A percentile compares a stretch with the other conserved stretches of the same genome.
These are phyloP conservation scores for Dispira simplex DNA, from an alignment of 192 early-diverging fungal species.

Conservation along the genomic window DNA sequence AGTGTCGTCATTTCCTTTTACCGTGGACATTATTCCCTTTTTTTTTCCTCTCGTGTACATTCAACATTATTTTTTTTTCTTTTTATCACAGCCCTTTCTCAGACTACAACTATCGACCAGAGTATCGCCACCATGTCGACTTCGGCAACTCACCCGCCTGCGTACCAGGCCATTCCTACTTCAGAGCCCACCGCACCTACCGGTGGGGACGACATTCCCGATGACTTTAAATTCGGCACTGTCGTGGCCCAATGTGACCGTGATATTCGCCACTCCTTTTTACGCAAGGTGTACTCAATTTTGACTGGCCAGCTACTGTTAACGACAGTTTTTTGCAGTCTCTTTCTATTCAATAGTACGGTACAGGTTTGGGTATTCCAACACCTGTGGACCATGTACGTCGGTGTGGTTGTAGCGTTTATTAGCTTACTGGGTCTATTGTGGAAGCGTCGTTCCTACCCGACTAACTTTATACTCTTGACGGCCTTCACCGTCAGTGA, in stretches of 20 bases:
- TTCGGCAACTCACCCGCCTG: too few species aligned
- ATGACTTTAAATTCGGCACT: constrained; percentile 36
- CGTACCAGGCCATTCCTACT: too few species aligned
- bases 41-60: too few species aligned
- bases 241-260: constrained; percentile 25
- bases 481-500: constrained; percentile 41
- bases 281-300: constrained; percentile 59
- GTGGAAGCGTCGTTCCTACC: constrained; percentile 43
- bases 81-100: too few species aligned
- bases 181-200: too few species aligned
- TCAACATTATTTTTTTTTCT: too few species aligned
- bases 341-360: constrained; percentile 37
- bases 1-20: too few species aligned
- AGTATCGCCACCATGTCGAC: too few species aligned
- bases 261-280: constrained; percentile 37
- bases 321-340: constrained; percentile 33
- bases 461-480: constrained; percentile 43
- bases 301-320: constrained; percentile 42
- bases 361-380: constrained; percentile 33
- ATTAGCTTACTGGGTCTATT: constrained; percentile 28
- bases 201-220: constrained; percentile 23
- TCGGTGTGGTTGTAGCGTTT: constrained; percentile 33
- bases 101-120: too few species aligned
- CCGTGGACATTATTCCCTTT: too few species aligned
- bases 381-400: constrained; percentile 40